Base-by-base conservation (phyloP, 177 flowering plant species). In the Vitis hybrid region DNA sequence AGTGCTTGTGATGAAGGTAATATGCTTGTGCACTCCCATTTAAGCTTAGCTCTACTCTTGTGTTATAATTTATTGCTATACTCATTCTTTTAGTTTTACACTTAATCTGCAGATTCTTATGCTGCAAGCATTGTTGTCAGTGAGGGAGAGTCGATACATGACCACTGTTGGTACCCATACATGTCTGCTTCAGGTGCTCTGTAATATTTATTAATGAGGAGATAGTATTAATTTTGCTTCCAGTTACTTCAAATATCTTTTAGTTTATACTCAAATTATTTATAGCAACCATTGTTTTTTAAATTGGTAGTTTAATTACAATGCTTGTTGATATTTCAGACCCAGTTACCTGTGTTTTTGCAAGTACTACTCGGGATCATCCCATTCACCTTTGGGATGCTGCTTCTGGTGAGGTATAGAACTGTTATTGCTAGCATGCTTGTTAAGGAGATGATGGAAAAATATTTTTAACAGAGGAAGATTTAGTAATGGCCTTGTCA, bases 341-440 rank as follows among this genome's bases (percentile, higher is more conserved):
- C 58, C 94, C 94, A 52, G 80, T 78, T 53, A 85, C 88, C 59
- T 88, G 91, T 79, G 99, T 93, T 29, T 93, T 93, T 85, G 97
- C 98, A 66, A 89, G 76, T 70, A 87, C 98, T 19, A 89, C 92
- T 14, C 91, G 98, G 48, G 99, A 95, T 78, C 99, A 93, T 80
- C 99, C 99, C 52, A 84, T 95, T 80, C 99, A 95, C 87, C 93
- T 95, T 18, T 93, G 97, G 99, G 98, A 93, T 87, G 87, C 96
- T 67, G 77, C 80, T 62, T 78, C 96, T 57, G 97, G 98, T 69
- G 85, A 88, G 99, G 98, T 95, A 76, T 55, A 67, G 48, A 73
- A 62, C 68, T 60, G 55, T 63, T 72, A 29, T 66, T 68, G 31
- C 45, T 29, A 19, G 4, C 10, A 1, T 66, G 16, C 5, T 48